Evolutionary conservation across 2,329 filamentous ascomycete species (phyloP).

Genomic region (Monilinia vaccinii-corymbosi): DNA sequence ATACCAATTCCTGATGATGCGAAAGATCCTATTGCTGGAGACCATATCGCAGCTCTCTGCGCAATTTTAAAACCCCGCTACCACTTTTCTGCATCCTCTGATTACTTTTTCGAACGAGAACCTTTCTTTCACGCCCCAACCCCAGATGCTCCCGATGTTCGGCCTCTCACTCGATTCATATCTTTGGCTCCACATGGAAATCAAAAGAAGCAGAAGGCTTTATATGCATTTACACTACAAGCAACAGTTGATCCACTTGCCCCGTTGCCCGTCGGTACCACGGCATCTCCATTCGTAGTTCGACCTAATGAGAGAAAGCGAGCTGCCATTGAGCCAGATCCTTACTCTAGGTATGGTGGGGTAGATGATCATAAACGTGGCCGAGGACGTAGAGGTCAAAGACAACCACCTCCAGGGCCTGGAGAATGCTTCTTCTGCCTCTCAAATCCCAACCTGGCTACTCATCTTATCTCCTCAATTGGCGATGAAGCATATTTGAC

Average conservation of each 20-base stretch:
- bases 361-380: slow-evolving; percentile 34
- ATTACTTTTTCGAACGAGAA: slow-evolving; percentile 72
- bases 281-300: slow-evolving; percentile 61
- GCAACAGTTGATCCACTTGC: slow-evolving; percentile 49
- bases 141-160: slow-evolving; percentile 43
- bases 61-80: slow-evolving; percentile 79
- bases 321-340: slow-evolving; percentile 35
- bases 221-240: slow-evolving; percentile 71
- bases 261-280: slow-evolving; percentile 60
- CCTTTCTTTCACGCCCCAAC: slow-evolving; percentile 68
- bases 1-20: slow-evolving; percentile 45
- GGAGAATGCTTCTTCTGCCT: slow-evolving; percentile 93
- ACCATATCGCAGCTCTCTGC: slow-evolving; percentile 70
- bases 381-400: slow-evolving; percentile 38
- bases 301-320: slow-evolving; percentile 49
- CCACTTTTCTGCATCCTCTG: slow-evolving; percentile 65
- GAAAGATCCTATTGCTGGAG: slow-evolving; percentile 44
- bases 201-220: slow-evolving; percentile 63
- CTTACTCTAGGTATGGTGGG: slow-evolving; percentile 47
- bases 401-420: slow-evolving; percentile 55
- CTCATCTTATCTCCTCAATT: slow-evolving; percentile 84
- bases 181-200: slow-evolving; percentile 77
- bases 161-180: slow-evolving; percentile 75
- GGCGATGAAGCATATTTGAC: slow-evolving; percentile 83
- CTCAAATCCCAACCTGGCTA: slow-evolving; percentile 72